Conservation (phyloP, 805 yeast genomes). For the Cyberlindnera maclurae region DNA sequence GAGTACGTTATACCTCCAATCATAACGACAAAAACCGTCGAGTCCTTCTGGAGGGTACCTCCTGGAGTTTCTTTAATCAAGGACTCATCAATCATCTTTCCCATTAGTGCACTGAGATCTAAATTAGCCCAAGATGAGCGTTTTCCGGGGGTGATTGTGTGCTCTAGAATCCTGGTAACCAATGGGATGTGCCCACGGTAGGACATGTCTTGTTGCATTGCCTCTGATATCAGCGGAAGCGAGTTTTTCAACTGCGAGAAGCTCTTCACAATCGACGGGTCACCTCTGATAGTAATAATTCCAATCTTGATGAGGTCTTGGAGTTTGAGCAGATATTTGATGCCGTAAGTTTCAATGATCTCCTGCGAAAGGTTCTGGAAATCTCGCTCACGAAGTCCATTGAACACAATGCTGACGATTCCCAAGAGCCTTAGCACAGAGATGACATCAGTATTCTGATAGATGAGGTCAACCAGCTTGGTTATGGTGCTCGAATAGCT, state of each 20-base stretch:
- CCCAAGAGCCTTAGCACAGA: constrained; percentile 46
- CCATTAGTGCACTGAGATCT: constrained; percentile 30
- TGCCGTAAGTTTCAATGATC: constrained; percentile 59
- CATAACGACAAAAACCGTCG: constrained; percentile 41
- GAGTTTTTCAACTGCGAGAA: constrained; percentile 22
- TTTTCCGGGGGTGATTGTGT: constrained; percentile 40
- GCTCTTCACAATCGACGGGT: constrained; percentile 29
- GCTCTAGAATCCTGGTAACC: constrained; percentile 59
- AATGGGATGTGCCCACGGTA: constrained; percentile 83
- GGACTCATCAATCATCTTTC: constrained; percentile 26
- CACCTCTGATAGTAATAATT: constrained; percentile 28
- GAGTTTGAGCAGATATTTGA: constrained; percentile 39
- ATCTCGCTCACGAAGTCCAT: constrained; percentile 65
- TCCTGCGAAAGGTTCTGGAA: constrained; percentile 46
- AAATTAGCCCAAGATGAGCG: constrained; percentile 31
- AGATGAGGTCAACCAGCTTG: constrained; percentile 43
- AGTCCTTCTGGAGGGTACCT: constrained; percentile 16
- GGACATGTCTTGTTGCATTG: constrained; percentile 7
- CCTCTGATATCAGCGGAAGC: constrained; percentile 34
- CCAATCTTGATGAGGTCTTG: constrained; percentile 43
- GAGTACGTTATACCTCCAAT: constrained; percentile 86
- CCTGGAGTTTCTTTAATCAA: constrained; percentile 13
- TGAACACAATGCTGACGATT: constrained; percentile 53
- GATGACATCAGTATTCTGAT: constrained; percentile 26
- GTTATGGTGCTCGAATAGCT: constrained; percentile 30